Conservation (phyloP, 495 filamentous ascomycete species). For the Penicillium parvum region DNA sequence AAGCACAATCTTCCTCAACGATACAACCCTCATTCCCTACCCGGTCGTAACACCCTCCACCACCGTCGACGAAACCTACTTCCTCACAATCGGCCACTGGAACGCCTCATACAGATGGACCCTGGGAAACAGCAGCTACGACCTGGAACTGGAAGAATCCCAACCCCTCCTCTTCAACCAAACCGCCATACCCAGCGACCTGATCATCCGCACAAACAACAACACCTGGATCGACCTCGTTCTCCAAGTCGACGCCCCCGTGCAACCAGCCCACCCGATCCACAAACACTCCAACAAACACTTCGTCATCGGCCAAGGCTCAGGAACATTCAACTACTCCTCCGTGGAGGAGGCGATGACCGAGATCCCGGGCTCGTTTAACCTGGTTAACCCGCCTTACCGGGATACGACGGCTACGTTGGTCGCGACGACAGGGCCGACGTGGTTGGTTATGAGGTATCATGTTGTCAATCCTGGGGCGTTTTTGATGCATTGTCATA, state of each 20-base stretch:
- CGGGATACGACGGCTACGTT: slow-evolving; percentile 48
- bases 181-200: slow-evolving; percentile 26
- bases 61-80: slow-evolving; percentile 36
- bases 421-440: slow-evolving; percentile 23
- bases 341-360: slow-evolving; percentile 49
- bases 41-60: slow-evolving; percentile 33
- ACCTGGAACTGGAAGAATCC: slow-evolving; percentile 30
- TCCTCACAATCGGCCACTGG: slow-evolving; percentile 32
- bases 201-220: slow-evolving; percentile 49
- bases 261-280: slow-evolving; percentile 50
- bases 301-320: slow-evolving; percentile 50
- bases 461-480: slow-evolving; percentile 56
- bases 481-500: slow-evolving; percentile 59
- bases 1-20: slow-evolving; percentile 36
- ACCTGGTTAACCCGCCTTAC: slow-evolving; percentile 49
- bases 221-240: slow-evolving; percentile 58
- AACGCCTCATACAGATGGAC: slow-evolving; percentile 45
- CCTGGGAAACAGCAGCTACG: slow-evolving; percentile 36
- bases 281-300: slow-evolving; percentile 63
- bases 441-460: slow-evolving; percentile 54
- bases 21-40: slow-evolving; percentile 37
- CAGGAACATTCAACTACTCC: slow-evolving; percentile 45
- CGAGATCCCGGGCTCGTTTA: slow-evolving; percentile 45
- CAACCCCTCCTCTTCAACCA: slow-evolving; percentile 49
- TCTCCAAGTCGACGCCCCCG: slow-evolving; percentile 29